Evolutionary conservation across 257 asterid genomes (phyloP), one percentile per base, ranked within the genome.

Genomic region (Solanum chmielewskii): DNA sequence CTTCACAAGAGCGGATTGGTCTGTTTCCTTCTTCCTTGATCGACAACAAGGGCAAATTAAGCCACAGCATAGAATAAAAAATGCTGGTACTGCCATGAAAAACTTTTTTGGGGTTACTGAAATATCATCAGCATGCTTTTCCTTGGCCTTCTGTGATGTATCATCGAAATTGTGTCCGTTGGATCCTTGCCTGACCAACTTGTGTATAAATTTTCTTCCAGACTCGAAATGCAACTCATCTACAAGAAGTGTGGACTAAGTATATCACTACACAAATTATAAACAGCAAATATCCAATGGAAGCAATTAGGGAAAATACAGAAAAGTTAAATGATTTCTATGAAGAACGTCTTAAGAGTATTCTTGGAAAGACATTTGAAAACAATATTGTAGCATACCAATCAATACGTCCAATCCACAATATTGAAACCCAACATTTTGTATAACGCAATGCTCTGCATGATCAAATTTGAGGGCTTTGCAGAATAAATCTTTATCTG

Each of bases 41-140:
- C 93, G 98, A 90, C 91, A 95, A 91, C 99, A 97, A 13, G 99
- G 98, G 88, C 99, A 97, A 62, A 96, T 16, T 59, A 96, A 73
- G 39, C 91, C 91, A 77, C 99, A 96, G 77, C 98, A 94, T 9
- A 95, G 87, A 41, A 96, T 88, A 69, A 96, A 89, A 93, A 94
- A 87, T 75, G 91, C 98, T 6, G 99, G 97, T 23, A 88, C 88
- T 21, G 96, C 98, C 92, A 97, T 89, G 86, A 93, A 93, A 86
- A 93, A 78, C 87, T 86, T 87, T 88, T 91, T 91, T 44, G 98
- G 92, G 85, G 90, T 91, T 66, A 92, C 81, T 23, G 87, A n/a
- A 83, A 90, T 77, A 33, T 75, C 88, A 74, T 80, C 71, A 35
- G 89, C 88, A 90, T 90, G 41, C 75, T 88, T 87, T 20, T 87